Evolutionary conservation across 257 asterid species (phyloP).

Genomic region (Paulownia fortunei): DNA sequence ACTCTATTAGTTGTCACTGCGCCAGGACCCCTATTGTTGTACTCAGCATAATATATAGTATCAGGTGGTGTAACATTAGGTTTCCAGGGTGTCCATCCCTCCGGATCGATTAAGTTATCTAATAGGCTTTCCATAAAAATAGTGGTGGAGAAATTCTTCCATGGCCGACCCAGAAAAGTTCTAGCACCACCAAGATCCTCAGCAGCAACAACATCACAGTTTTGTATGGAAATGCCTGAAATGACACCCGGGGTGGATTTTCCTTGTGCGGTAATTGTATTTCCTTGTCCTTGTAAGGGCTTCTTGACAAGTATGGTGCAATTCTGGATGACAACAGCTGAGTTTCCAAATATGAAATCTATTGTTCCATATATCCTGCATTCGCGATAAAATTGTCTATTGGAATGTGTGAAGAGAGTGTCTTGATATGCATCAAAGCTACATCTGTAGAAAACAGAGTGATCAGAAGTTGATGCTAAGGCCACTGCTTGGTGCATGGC

Average conservation of each 20-base stretch:
- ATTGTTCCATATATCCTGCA: constrained; percentile 6
- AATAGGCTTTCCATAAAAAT: constrained; percentile 27
- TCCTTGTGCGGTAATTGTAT: background rate
- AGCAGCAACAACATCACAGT: constrained; percentile 15
- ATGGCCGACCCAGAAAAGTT: constrained; percentile 45
- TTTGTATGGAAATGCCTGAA: constrained; percentile 44
- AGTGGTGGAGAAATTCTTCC: constrained; percentile 36
- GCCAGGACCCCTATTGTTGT: constrained; percentile 41
- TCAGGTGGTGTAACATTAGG: constrained; percentile 7
- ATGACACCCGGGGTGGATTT: background rate
- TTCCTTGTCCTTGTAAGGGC: background rate
- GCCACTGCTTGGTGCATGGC: constrained; percentile 1
- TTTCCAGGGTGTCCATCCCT: constrained; percentile 41
- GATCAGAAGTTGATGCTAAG: background rate
- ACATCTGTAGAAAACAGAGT: constrained; percentile 11
- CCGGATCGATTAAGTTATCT: constrained; percentile 27
- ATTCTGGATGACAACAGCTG: constrained; percentile 6
- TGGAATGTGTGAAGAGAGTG: background rate
- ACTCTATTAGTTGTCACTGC: constrained; percentile 25
- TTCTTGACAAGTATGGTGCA: background rate
- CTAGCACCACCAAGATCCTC: constrained; percentile 31
- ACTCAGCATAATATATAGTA: constrained; percentile 47
- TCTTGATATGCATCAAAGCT: constrained; percentile 20
- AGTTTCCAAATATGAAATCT: background rate
- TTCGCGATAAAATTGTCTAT: background rate